Evolutionary conservation across 176 grass and related monocot genomes (phyloP).

Genomic region (Aechmea fasciata): DNA sequence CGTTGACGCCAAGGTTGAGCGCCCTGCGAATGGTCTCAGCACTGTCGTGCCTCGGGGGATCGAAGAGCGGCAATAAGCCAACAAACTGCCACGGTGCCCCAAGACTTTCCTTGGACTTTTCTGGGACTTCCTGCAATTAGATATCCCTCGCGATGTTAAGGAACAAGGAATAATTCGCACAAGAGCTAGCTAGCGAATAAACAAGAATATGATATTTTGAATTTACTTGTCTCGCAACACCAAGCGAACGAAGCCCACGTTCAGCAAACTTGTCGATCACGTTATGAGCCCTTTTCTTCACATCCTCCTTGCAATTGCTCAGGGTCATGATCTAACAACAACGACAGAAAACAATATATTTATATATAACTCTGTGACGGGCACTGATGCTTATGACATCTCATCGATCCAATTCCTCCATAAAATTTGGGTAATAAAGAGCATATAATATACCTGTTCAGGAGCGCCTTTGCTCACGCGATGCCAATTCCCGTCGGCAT

Average conservation of each 20-base stretch:
- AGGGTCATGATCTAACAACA: conserved; percentile 20
- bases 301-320: conserved; percentile 21
- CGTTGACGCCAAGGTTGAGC: conserved; percentile 25
- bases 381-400: no score
- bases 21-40: conserved; percentile 26
- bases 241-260: conserved; percentile 19
- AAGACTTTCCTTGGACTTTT: conserved; percentile 18
- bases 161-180: neutral
- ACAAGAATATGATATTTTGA: neutral
- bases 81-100: conserved; percentile 23
- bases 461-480: conserved; percentile 26
- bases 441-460: conserved; percentile 18
- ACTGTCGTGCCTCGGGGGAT: conserved; percentile 26
- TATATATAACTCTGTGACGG: neutral
- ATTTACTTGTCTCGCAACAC: conserved; percentile 17
- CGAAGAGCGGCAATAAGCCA: conserved; percentile 21
- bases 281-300: conserved; percentile 4
- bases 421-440: neutral
- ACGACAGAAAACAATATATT: neutral
- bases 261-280: conserved; percentile 27
- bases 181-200: neutral
- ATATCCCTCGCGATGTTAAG: neutral
- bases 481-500: conserved; percentile 14
- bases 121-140: conserved; percentile 22
- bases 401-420: no score